These are phyloP conservation scores for Hypoxylon sp. DNA, from an alignment of 2,329 filamentous ascomycete genomes.

Conservation along the genomic window DNA sequence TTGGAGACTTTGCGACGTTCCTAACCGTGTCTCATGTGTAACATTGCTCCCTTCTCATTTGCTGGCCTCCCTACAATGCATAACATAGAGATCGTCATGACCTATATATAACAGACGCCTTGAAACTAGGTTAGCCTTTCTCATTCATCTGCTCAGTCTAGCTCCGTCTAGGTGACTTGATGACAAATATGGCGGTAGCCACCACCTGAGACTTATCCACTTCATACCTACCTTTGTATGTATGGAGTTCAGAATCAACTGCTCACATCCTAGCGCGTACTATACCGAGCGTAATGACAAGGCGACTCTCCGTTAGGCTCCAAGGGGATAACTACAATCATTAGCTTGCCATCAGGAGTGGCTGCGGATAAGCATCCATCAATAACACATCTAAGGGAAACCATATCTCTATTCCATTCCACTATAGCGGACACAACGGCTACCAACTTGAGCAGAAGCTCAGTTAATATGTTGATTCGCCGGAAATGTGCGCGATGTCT, in stretches of 20 bases:
- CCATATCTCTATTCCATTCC: neutral
- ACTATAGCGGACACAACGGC: neutral
- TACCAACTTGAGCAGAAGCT: neutral
- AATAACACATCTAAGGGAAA: neutral
- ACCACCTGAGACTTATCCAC: neutral
- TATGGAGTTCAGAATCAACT: neutral
- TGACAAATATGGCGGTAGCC: neutral
- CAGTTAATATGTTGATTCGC: neutral
- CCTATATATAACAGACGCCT: neutral
- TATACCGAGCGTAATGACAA: neutral
- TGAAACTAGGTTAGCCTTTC: neutral
- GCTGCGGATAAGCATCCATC: neutral
- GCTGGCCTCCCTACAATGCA: neutral
- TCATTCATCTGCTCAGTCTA: neutral
- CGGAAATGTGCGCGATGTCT: neutral
- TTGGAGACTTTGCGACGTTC: neutral
- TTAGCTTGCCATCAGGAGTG: neutral
- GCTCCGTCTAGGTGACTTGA: neutral
- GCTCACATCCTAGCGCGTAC: neutral
- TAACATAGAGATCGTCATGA: neutral
- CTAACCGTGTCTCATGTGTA: slow-evolving; percentile 6
- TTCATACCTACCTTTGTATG: neutral
- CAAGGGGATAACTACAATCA: neutral
- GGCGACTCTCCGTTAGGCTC: neutral
- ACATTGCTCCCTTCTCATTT: neutral